phyloP scores from a whole-genome alignment of 768 basidiomycete genomes.

The Tulasnella sp. region DNA sequence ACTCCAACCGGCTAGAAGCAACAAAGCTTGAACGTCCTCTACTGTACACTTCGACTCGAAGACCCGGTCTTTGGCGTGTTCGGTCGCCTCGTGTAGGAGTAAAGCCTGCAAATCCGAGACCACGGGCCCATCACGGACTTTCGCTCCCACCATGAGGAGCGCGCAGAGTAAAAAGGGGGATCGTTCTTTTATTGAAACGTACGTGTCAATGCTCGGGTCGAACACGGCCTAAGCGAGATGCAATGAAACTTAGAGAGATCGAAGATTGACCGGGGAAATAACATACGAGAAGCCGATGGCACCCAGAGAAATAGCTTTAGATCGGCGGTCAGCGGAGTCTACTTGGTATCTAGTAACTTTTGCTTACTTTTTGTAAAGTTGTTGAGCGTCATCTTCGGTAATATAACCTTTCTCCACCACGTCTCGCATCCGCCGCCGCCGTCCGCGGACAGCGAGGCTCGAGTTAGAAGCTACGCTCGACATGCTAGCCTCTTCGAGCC shows the following conservation, averaged over 20 bases:
- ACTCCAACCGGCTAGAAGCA: constrained; percentile 39
- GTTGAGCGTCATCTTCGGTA: constrained; percentile 27
- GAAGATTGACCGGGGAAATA: neutral
- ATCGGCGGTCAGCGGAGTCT: neutral
- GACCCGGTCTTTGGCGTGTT: constrained; percentile 24
- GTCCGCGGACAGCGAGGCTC: neutral
- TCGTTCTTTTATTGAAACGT: constrained; percentile 21
- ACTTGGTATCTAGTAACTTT: neutral
- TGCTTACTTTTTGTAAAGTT: constrained; percentile 28
- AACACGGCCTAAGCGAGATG: constrained; percentile 24
- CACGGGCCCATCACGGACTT: constrained; percentile 28
- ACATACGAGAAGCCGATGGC: constrained; percentile 28
- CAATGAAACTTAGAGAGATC: neutral
- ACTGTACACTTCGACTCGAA: constrained; percentile 30
- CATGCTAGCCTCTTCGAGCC: constrained; percentile 1
- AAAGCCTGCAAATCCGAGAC: constrained; percentile 24
- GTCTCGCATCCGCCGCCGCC: constrained; percentile 19
- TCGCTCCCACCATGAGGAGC: constrained; percentile 30
- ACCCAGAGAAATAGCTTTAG: constrained; percentile 29
- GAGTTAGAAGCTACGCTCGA: constrained; percentile 22
- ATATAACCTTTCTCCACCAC: constrained; percentile 29
- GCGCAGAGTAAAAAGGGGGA: constrained; percentile 29
- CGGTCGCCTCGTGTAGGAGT: constrained; percentile 24
- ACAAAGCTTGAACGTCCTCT: constrained; percentile 40
- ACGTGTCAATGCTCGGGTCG: constrained; percentile 28